phyloP scores from a whole-genome alignment of 352 stramenopile genomes.

The Pythium angustatum region DNA sequence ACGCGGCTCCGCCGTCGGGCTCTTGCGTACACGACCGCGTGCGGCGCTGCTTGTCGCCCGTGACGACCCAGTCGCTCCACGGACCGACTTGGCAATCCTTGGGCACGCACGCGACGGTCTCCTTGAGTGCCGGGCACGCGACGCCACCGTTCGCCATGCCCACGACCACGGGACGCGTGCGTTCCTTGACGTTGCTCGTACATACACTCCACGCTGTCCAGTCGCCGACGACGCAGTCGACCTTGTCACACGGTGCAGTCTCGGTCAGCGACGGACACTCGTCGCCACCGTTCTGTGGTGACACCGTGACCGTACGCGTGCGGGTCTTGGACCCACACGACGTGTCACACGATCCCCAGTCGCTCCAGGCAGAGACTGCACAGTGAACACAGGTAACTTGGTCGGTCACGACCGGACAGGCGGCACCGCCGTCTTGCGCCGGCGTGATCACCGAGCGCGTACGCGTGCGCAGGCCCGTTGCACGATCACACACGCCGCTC shows the following conservation, averaged over 20 bases:
- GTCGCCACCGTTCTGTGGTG: constrained; percentile 20
- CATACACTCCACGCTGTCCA: constrained; percentile 23
- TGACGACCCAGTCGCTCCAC: constrained; percentile 31
- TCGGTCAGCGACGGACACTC: constrained; percentile 36
- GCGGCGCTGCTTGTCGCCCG: constrained; percentile 21
- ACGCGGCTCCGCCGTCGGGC: constrained; percentile 45
- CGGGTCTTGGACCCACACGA: too few relatives aligned
- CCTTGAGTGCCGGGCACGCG: constrained; percentile 26
- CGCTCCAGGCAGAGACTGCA: constrained; percentile 16
- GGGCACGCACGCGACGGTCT: constrained; percentile 30
- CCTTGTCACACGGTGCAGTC: constrained; percentile 37
- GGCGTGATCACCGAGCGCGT: constrained; percentile 25
- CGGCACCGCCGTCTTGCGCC: constrained; percentile 28
- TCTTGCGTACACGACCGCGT: constrained; percentile 15
- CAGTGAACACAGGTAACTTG: constrained; percentile 34
- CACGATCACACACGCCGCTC: constrained; percentile 43
- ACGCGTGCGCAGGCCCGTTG: constrained; percentile 40
- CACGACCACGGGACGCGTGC: constrained; percentile 27
- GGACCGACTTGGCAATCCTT: constrained; percentile 28
- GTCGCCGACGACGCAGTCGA: constrained; percentile 36
- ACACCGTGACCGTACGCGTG: constrained; percentile 22
- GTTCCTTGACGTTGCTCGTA: constrained; percentile 20
- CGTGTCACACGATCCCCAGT: constrained; percentile 53
- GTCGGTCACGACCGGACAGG: constrained; percentile 28
- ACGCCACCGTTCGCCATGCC: constrained; percentile 25